These are phyloP conservation scores for Saccharum officinarum DNA, from an alignment of 176 grass and related monocot genomes.

Conservation along the genomic window DNA sequence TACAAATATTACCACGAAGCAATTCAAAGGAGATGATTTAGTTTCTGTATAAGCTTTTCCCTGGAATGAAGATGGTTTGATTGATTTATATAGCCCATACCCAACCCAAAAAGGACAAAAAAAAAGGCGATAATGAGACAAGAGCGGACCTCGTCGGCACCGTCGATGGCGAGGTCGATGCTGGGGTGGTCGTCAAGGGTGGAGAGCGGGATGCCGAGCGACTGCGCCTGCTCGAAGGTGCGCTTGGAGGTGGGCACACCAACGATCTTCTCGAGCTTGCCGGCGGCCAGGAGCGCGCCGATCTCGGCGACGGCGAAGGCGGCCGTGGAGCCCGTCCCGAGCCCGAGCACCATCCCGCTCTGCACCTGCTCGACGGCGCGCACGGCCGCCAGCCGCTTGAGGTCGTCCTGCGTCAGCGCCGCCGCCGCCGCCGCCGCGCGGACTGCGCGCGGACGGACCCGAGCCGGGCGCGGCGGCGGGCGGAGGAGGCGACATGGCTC, in stretches of 20 bases:
- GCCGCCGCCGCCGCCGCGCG: constrained; percentile 48
- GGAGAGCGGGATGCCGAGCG: constrained; percentile 88
- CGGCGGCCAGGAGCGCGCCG: constrained; percentile 65
- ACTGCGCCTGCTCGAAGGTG: constrained; percentile 89
- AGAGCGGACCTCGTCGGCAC: constrained; percentile 81
- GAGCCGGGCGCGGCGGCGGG: constrained; percentile 16
- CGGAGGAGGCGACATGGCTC: neutral
- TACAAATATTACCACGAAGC: neutral
- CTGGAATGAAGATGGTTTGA: neutral
- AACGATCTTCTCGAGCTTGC: constrained; percentile 78
- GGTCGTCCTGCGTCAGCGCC: constrained; percentile 80
- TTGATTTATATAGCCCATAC: neutral
- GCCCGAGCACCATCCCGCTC: constrained; percentile 94
- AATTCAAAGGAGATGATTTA: neutral
- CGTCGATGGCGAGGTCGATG: constrained; percentile 94
- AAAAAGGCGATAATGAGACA: neutral
- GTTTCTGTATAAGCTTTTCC: neutral
- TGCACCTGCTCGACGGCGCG: constrained; percentile 90
- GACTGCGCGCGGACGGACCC: constrained; percentile 54
- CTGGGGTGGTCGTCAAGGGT: constrained; percentile 89
- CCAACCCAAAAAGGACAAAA: neutral
- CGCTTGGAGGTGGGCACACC: constrained; percentile 94
- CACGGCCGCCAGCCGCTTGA: constrained; percentile 87
- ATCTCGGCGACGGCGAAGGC: constrained; percentile 94
- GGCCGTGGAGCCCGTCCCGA: constrained; percentile 94